A percentile compares a stretch with the other conserved stretches of the same genome.
Evolutionary conservation across 2,329 filamentous ascomycete genomes (phyloP).

Genomic region (Aspergillus thermomutatus): DNA sequence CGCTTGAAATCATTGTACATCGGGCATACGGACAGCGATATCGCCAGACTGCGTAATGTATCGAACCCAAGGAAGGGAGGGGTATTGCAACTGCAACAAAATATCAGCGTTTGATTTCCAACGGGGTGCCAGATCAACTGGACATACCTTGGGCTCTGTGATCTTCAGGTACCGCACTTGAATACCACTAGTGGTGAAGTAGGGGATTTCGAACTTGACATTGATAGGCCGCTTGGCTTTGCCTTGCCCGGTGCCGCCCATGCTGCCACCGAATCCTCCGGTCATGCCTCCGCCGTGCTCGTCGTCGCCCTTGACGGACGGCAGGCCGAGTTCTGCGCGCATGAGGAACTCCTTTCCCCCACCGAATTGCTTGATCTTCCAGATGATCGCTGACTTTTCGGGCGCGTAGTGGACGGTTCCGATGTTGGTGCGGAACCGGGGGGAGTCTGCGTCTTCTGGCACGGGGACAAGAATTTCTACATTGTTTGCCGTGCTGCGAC

Average conservation of each 20-base stretch:
- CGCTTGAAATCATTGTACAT: slow-evolving; percentile 62
- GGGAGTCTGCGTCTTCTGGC: slow-evolving; percentile 93
- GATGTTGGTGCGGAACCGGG: slow-evolving; percentile 95
- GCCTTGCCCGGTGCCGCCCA: slow-evolving; percentile 80
- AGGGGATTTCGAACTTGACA: slow-evolving; percentile 99
- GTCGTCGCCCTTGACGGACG: slow-evolving; percentile 90
- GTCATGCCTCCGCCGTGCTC: slow-evolving; percentile 97
- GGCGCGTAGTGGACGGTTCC: slow-evolving; percentile 96
- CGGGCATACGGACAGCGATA: slow-evolving; percentile 91
- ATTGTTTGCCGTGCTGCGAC: slow-evolving; percentile 95
- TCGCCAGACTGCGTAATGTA: slow-evolving; percentile 99
- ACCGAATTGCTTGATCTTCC: slow-evolving; percentile 99
- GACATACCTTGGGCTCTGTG: slow-evolving; percentile 90
- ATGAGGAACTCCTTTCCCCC: slow-evolving; percentile 98
- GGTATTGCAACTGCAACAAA: slow-evolving; percentile 84
- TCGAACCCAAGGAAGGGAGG: slow-evolving; percentile 92
- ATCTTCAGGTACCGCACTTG: slow-evolving; percentile 99
- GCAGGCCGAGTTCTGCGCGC: slow-evolving; percentile 91
- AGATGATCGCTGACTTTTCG: slow-evolving; percentile 95
- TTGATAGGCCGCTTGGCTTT: slow-evolving; percentile 96
- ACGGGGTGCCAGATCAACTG: background rate
- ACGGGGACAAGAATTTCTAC: slow-evolving; percentile 97
- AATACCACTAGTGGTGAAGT: slow-evolving; percentile 99
- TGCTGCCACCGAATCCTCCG: slow-evolving; percentile 91
- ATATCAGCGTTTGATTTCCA: background rate